A percentile compares a stretch with the other conserved stretches of the same genome.
Conservation (phyloP, 805 yeast species). For the Candida tibetensis region DNA sequence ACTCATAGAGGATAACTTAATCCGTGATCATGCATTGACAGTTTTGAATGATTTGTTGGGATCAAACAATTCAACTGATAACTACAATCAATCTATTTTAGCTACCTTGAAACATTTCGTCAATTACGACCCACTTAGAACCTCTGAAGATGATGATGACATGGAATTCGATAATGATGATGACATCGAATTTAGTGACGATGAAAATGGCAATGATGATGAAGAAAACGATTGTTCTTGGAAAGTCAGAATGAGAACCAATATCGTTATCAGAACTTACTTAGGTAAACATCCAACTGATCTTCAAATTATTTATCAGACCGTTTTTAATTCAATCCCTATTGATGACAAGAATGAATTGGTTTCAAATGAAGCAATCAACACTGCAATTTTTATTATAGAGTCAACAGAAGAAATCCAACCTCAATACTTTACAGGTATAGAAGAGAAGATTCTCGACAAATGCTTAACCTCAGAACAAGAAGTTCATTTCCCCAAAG, state of each 20-base stretch:
- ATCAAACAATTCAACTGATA: constrained; percentile 10
- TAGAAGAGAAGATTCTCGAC: constrained; percentile 27
- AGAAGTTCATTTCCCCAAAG: constrained; percentile 19
- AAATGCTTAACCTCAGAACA: constrained; percentile 21
- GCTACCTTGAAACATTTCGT: constrained; percentile 22
- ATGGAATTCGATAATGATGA: constrained; percentile 17
- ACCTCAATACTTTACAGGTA: constrained; percentile 3
- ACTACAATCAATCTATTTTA: constrained; percentile 14
- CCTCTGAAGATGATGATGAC: constrained; percentile 21
- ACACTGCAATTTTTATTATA: constrained; percentile 42
- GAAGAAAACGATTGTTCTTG: constrained; percentile 49
- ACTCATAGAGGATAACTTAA: constrained; percentile 41
- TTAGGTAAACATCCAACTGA: constrained; percentile 35
- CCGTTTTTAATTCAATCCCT: constrained; percentile 24
- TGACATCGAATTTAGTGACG: constrained; percentile 32
- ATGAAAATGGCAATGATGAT: constrained; percentile 48
- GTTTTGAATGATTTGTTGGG: constrained; percentile 35
- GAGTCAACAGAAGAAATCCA: constrained; percentile 16
- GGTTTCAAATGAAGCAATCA: constrained; percentile 51
- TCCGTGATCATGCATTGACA: constrained; percentile 51
- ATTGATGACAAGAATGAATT: constrained; percentile 45
- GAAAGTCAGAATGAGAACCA: constrained; percentile 58
- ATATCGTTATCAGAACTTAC: constrained; percentile 39
- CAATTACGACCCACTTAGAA: constrained; percentile 29
- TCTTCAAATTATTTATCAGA: constrained; percentile 32